Conservation (phyloP, 129 eudicot species). For the Chrysanthemum makinoi region DNA sequence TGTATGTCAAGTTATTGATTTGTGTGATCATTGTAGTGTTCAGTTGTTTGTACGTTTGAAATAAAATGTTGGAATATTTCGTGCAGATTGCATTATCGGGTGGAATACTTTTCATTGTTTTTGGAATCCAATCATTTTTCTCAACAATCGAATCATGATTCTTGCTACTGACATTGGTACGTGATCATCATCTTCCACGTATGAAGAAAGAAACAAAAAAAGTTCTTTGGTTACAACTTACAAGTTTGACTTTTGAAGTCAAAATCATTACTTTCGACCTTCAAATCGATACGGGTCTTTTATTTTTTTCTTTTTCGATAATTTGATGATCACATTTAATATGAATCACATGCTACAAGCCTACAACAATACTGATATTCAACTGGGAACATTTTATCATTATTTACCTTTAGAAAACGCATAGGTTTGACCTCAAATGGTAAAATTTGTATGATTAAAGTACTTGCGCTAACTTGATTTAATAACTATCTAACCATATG, state of each 20-base stretch:
- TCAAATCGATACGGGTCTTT: not conserved
- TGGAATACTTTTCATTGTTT: slow-evolving; percentile 72
- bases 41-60: not conserved
- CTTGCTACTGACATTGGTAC: not conserved
- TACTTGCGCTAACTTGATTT: not conserved
- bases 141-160: slow-evolving; percentile 42
- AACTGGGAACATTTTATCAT: not conserved
- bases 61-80: slow-evolving; percentile 1
- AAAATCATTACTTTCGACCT: not conserved
- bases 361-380: not conserved
- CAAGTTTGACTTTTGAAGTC: not conserved
- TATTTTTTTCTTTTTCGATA: too few species aligned
- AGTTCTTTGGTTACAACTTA: not conserved
- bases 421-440: not conserved
- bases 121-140: slow-evolving; percentile 72
- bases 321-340: not conserved
- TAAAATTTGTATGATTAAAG: not conserved
- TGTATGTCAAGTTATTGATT: slow-evolving; percentile 29
- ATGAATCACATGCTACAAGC: not conserved
- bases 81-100: slow-evolving; percentile 66
- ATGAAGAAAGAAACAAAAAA: not conserved
- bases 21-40: not conserved
- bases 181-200: not conserved
- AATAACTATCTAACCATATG: not conserved
- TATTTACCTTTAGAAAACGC: not conserved